Percentiles rank a stretch among this genome's conserved stretches.
These are phyloP conservation scores for Trichoderma sp. DNA, from an alignment of 2,329 filamentous ascomycete genomes.

Conservation along the genomic window DNA sequence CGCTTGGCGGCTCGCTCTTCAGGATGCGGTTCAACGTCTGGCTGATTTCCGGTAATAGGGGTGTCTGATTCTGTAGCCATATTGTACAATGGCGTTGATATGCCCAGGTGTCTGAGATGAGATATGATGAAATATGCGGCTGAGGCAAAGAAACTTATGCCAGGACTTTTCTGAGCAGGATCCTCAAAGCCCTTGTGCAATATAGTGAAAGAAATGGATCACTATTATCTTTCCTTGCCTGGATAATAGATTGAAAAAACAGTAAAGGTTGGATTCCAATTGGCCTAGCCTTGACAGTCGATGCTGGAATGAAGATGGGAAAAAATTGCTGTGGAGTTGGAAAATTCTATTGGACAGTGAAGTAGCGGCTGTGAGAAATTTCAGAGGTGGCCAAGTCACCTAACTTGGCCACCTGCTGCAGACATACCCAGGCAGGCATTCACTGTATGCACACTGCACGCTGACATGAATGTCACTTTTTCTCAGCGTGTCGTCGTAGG, in stretches of 20 bases:
- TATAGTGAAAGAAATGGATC: background rate
- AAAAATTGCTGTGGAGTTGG: constrained; percentile 18
- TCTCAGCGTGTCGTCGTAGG: background rate
- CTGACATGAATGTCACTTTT: background rate
- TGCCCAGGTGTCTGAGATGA: background rate
- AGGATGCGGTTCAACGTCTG: constrained; percentile 28
- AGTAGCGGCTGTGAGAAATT: constrained; percentile 1
- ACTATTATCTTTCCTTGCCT: background rate
- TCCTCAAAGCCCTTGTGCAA: background rate
- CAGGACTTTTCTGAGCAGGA: background rate
- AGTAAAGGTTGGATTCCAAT: background rate
- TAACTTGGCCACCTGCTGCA: background rate
- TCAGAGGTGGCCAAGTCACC: background rate
- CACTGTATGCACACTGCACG: background rate
- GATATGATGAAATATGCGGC: background rate
- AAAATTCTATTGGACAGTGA: constrained; percentile 19
- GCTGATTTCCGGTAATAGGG: constrained; percentile 33
- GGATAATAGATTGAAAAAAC: background rate
- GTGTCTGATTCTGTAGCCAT: constrained; percentile 39
- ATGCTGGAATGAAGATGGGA: background rate
- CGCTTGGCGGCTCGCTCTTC: constrained; percentile 60
- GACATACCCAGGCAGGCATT: background rate
- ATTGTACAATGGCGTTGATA: background rate
- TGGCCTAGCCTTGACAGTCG: background rate
- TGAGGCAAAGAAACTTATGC: background rate